Percentiles rank a stretch among this genome's conserved stretches.
Conservation (phyloP, 2,329 filamentous ascomycete genomes). For the Cercospora sp. region DNA sequence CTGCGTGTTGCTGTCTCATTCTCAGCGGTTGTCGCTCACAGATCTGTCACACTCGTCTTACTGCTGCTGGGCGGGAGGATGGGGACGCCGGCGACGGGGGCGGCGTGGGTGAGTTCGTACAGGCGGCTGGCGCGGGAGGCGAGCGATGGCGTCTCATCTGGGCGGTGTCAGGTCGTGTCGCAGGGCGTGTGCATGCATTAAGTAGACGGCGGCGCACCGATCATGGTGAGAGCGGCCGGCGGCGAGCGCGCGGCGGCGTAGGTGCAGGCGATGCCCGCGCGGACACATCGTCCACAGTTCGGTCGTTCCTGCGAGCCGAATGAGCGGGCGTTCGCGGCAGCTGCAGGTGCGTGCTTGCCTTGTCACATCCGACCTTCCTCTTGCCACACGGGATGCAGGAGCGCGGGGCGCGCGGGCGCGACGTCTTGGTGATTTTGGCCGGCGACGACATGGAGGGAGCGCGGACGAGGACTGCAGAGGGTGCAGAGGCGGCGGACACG, state of each 20-base stretch:
- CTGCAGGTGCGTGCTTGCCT: constrained; percentile 10
- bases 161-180: background rate
- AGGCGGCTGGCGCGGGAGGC: constrained; percentile 24
- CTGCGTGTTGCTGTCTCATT: background rate
- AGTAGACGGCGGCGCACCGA: constrained; percentile 11
- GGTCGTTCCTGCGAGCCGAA: constrained; percentile 19
- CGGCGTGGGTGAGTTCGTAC: constrained; percentile 24
- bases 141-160: constrained; percentile 27
- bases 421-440: constrained; percentile 20
- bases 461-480: background rate
- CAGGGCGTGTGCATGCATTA: background rate
- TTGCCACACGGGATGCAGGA: constrained; percentile 25
- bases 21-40: background rate
- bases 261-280: constrained; percentile 21
- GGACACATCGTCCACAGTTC: constrained; percentile 26
- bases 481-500: constrained; percentile 7
- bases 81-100: background rate
- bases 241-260: constrained; percentile 22
- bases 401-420: constrained; percentile 24
- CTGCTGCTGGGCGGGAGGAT: background rate
- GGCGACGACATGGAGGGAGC: constrained; percentile 19
- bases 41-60: background rate
- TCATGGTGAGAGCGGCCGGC: constrained; percentile 18
- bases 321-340: background rate
- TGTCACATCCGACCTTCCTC: constrained; percentile 27